Conservation (phyloP, 1,284 basidiomycete genomes). For the Malassezia yamatoensis region DNA sequence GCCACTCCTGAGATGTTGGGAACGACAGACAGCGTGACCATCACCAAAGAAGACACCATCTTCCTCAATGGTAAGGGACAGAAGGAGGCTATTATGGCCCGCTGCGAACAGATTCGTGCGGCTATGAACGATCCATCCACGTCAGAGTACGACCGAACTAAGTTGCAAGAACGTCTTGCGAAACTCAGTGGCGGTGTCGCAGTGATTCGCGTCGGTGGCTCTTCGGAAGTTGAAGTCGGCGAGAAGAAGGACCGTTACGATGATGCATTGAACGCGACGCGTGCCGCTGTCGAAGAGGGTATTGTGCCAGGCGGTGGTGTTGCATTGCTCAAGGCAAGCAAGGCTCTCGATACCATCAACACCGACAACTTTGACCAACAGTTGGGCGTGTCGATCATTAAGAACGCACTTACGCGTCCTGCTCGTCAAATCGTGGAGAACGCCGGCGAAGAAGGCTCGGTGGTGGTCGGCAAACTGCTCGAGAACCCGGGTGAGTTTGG, state of each 20-base stretch:
- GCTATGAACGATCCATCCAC: slow-evolving; percentile 74
- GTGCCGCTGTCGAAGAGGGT: slow-evolving; percentile 94
- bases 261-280: slow-evolving; percentile 90
- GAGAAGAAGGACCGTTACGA: slow-evolving; percentile 99
- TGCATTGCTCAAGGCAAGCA: slow-evolving; percentile 77
- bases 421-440: slow-evolving; percentile 84
- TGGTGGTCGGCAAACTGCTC: slow-evolving; percentile 67
- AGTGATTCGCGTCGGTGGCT: slow-evolving; percentile 93
- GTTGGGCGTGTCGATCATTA: slow-evolving; percentile 87
- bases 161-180: slow-evolving; percentile 91
- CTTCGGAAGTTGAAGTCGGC: slow-evolving; percentile 86
- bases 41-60: slow-evolving; percentile 98
- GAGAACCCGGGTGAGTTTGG: slow-evolving; percentile 44
- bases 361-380: slow-evolving; percentile 95
- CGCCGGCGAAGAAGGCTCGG: slow-evolving; percentile 85
- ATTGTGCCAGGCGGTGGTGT: slow-evolving; percentile 84
- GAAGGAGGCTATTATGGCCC: slow-evolving; percentile 37
- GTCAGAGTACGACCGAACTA: slow-evolving; percentile 84
- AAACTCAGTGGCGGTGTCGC: slow-evolving; percentile 93
- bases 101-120: slow-evolving; percentile 83
- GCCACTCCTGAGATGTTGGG: slow-evolving; percentile 83
- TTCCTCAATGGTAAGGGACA: slow-evolving; percentile 71
- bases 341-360: slow-evolving; percentile 65
- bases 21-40: slow-evolving; percentile 77
- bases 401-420: slow-evolving; percentile 66